A percentile compares a stretch with the other conserved stretches of the same genome.
Conservation (phyloP, 331 rosid genomes). For the Malus hybrid region DNA sequence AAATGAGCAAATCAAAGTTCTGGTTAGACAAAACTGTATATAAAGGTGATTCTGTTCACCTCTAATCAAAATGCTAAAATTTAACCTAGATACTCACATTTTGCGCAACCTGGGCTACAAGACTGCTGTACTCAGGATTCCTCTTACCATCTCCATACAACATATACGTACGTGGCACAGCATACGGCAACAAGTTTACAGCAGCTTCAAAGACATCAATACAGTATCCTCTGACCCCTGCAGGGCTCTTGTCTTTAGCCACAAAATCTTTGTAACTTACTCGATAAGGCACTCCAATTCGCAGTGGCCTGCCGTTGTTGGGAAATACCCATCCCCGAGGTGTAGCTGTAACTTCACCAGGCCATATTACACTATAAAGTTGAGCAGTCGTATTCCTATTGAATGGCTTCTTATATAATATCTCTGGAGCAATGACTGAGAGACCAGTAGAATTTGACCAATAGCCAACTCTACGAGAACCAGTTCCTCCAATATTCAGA, state of each 20-base stretch:
- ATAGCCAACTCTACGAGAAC: slow-evolving; percentile 53
- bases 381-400: slow-evolving; percentile 30
- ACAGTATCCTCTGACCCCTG: slow-evolving; percentile 61
- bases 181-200: slow-evolving; percentile 60
- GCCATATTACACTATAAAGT: slow-evolving; percentile 64
- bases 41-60: neutral
- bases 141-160: slow-evolving; percentile 59
- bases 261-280: slow-evolving; percentile 51
- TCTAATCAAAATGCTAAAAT: too few species aligned
- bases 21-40: neutral
- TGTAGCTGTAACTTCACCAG: slow-evolving; percentile 37
- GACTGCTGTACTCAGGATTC: slow-evolving; percentile 38
- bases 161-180: slow-evolving; percentile 57
- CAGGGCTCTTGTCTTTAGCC: slow-evolving; percentile 42
- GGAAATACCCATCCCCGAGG: slow-evolving; percentile 94
- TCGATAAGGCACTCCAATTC: slow-evolving; percentile 69
- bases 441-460: slow-evolving; percentile 72
- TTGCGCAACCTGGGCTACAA: slow-evolving; percentile 44
- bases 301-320: slow-evolving; percentile 68
- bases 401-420: slow-evolving; percentile 25
- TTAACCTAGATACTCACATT: slow-evolving; percentile 54
- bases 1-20: neutral
- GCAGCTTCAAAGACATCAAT: slow-evolving; percentile 88
- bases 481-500: slow-evolving; percentile 59
- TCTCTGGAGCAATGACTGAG: slow-evolving; percentile 55